Base-by-base conservation (phyloP, 1,284 basidiomycete genomes). In the Singerocomus rubriflavus region DNA sequence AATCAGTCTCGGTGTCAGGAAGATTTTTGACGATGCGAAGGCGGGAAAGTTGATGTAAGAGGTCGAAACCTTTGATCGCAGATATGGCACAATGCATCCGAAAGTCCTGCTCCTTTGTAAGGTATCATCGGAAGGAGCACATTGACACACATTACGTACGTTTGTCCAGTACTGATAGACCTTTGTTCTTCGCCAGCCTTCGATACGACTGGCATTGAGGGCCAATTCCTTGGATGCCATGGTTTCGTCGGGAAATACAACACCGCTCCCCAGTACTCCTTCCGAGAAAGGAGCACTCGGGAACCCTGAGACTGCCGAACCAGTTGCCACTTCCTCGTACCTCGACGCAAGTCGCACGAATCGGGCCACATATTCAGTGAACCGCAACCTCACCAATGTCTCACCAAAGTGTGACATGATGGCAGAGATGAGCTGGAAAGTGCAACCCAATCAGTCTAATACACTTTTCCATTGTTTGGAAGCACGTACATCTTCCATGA, bases 401-500 rank as follows among this genome's bases (percentile, higher is more conserved):
- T 95, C 92, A 41, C 90, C 88, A 59, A 84, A 91, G 62, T 92
- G 90, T 12, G 79, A 78, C 13, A 79, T 73, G 40, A 91, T 86
- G 2, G 88, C 85, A 13, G 78, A 67, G n/a, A 81, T 73, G 49
- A 91, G 79, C 85, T 88, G 25, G n/a, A 52, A 48, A 48, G 13
- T 3, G 5, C 13, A 27, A 44, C 31, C 7, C 38, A 43, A 43
- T 57, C 40, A 57, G 51, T 45, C 14, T 35, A 32, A 26, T 5
- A 10, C 33, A 9, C 33, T 25, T 32, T 30, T 59, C 51, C 38
- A 37, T 62, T 57, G 46, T 70, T 68, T n/a, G 4, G 64, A 70
- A 26, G 50, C 10, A 78, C 88, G 64, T 57, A 93, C 92, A 63
- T 98, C 95, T 52, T 98, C 93, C 64, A 98, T 91, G 69, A 98